These are phyloP conservation scores for Tilletia indica DNA, from an alignment of 1,284 basidiomycete genomes.

Conservation along the genomic window DNA sequence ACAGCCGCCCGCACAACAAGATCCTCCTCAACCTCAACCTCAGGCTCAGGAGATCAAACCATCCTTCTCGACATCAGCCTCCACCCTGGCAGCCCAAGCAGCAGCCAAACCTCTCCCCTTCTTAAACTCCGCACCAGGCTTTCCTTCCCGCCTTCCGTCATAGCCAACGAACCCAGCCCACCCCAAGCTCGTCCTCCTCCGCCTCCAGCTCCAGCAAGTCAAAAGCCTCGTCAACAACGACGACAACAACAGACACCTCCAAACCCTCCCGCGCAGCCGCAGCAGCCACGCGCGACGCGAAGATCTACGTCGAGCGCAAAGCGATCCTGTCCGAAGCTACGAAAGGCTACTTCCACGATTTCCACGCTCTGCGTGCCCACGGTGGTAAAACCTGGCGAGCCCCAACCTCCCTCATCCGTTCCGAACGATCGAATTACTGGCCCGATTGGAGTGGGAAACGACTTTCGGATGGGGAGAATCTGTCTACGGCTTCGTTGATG, in stretches of 20 bases:
- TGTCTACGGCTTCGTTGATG: conserved; percentile 76
- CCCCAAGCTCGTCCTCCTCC: background rate
- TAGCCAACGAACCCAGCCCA: background rate
- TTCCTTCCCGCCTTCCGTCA: conserved; percentile 59
- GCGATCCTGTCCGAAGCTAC: conserved; percentile 77
- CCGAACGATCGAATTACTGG: conserved; percentile 70
- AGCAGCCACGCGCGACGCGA: background rate
- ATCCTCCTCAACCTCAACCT: background rate
- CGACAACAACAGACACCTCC: background rate
- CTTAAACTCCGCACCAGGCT: conserved; percentile 73
- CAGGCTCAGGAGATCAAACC: background rate
- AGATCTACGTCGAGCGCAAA: background rate
- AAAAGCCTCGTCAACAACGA: background rate
- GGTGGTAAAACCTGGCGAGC: conserved; percentile 96
- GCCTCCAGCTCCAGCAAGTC: background rate
- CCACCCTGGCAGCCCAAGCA: conserved; percentile 27
- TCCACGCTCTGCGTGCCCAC: conserved; percentile 74
- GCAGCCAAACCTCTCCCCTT: conserved; percentile 60
- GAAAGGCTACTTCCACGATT: conserved; percentile 86
- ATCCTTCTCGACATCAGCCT: conserved; percentile 20
- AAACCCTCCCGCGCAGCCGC: background rate
- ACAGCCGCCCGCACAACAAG: background rate
- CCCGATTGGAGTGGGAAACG: conserved; percentile 80
- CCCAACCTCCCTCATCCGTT: conserved; percentile 73
- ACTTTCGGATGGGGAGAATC: conserved; percentile 62